Evolutionary conservation across 2,329 filamentous ascomycete species (phyloP).

Genomic region (Lasiodiplodia sp.): DNA sequence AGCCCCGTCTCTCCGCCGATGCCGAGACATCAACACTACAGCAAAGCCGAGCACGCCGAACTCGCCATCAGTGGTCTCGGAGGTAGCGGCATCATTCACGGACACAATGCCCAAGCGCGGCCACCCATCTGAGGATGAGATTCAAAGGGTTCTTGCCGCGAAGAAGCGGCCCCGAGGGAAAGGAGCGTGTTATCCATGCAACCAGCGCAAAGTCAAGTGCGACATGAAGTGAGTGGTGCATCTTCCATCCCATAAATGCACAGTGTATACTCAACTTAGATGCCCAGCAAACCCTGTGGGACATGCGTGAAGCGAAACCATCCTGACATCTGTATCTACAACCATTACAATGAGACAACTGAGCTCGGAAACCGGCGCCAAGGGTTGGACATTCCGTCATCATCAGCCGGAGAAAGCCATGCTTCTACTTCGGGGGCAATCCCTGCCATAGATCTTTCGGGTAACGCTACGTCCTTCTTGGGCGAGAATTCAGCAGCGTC

Average conservation of each 20-base stretch:
- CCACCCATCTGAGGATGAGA: slow-evolving; percentile 12
- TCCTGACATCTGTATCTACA: slow-evolving; percentile 24
- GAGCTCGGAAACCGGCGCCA: not conserved
- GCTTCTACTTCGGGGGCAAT: not conserved
- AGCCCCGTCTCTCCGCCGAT: not conserved
- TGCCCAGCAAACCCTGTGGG: slow-evolving; percentile 9
- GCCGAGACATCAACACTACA: not conserved
- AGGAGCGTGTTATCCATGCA: slow-evolving; percentile 26
- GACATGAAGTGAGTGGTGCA: slow-evolving; percentile 22
- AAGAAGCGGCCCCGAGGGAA: slow-evolving; percentile 24
- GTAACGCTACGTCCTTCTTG: not conserved
- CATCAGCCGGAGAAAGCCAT: not conserved
- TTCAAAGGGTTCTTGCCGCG: slow-evolving; percentile 3
- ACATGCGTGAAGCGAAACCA: slow-evolving; percentile 6
- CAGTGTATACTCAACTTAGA: not conserved
- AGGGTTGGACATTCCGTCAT: not conserved
- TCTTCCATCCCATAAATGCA: not conserved
- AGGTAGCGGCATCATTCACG: not conserved
- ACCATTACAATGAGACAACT: not conserved
- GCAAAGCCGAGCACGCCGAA: not conserved
- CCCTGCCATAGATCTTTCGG: not conserved
- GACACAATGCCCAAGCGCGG: slow-evolving; percentile 10
- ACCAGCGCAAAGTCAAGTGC: slow-evolving; percentile 26
- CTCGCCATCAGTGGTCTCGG: too few relatives aligned
- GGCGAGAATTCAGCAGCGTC: slow-evolving; percentile 22